Percentiles rank a stretch among this genome's conserved stretches.
Evolutionary conservation across 2,329 filamentous ascomycete genomes (phyloP).

Genomic region (Aspergillus sp.): DNA sequence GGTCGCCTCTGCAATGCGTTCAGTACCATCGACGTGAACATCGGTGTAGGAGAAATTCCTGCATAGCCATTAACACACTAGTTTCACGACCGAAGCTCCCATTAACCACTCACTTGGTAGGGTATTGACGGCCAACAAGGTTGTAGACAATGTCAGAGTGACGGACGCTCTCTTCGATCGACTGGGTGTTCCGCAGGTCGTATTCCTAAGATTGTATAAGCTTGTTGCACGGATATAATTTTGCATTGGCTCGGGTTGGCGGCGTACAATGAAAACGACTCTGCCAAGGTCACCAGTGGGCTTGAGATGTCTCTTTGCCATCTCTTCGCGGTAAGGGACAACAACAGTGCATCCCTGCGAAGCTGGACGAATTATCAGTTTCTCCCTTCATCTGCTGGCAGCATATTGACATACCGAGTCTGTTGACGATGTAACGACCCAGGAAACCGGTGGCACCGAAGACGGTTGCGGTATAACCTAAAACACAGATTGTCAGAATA

Average conservation of each 20-base stretch:
- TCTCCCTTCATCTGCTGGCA: conserved; percentile 19
- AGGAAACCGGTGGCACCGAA: conserved; percentile 96
- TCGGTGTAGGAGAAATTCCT: conserved; percentile 92
- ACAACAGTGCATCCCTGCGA: conserved; percentile 91
- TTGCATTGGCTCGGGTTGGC: not conserved
- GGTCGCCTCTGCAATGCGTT: conserved; percentile 86
- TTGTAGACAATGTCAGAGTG: conserved; percentile 99
- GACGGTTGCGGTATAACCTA: conserved; percentile 92
- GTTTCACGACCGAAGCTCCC: not conserved
- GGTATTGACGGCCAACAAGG: conserved; percentile 85
- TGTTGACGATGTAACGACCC: conserved; percentile 94
- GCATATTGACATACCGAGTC: conserved; percentile 57
- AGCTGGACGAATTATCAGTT: conserved; percentile 49
- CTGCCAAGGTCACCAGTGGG: conserved; percentile 89
- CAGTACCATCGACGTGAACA: conserved; percentile 85
- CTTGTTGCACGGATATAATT: not conserved
- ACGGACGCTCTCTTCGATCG: conserved; percentile 91
- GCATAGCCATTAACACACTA: conserved; percentile 25
- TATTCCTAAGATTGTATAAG: conserved; percentile 59
- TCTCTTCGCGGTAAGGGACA: conserved; percentile 91
- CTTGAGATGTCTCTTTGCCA: conserved; percentile 95
- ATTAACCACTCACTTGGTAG: conserved; percentile 67
- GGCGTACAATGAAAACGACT: conserved; percentile 69
- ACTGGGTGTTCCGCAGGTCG: conserved; percentile 87
- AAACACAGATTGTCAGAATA: conserved; percentile 17